Conservation (phyloP, 805 yeast genomes). For the Cyberlindnera lachancei region DNA sequence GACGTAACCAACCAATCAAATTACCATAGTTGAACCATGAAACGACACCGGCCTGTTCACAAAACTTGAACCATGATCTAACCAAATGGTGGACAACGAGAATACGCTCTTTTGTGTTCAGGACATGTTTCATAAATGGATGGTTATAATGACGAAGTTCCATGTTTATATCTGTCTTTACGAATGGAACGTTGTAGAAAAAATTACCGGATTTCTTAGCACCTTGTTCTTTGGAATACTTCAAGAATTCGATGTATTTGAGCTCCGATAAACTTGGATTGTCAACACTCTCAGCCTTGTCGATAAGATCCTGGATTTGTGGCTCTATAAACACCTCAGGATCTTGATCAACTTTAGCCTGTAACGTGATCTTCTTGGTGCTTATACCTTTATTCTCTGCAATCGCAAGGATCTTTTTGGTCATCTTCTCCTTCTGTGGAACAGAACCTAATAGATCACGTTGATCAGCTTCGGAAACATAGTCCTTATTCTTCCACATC, state of each 20-base stretch:
- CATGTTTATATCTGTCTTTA: constrained; percentile 18
- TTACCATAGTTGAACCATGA: constrained; percentile 65
- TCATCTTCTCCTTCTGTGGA: too few species aligned
- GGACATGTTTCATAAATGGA: constrained; percentile 25
- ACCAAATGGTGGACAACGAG: constrained; percentile 37
- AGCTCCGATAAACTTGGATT: constrained; percentile 15
- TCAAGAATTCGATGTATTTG: constrained; percentile 20
- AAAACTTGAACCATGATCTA: constrained; percentile 48
- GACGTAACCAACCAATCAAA: constrained; percentile 55
- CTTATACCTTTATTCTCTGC: neutral
- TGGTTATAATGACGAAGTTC: constrained; percentile 26
- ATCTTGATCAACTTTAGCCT: constrained; percentile 8
- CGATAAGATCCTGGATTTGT: constrained; percentile 10
- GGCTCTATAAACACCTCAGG: constrained; percentile 13
- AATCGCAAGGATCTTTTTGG: neutral
- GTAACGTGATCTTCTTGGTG: constrained; percentile 9
- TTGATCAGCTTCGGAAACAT: too few species aligned
- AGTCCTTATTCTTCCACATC: too few species aligned
- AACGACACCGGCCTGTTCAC: constrained; percentile 32
- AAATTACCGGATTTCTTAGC: constrained; percentile 20
- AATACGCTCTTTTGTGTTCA: constrained; percentile 23
- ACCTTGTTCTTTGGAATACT: constrained; percentile 15
- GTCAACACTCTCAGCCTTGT: constrained; percentile 8
- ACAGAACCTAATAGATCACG: too few species aligned
- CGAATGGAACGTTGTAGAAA: constrained; percentile 22